phyloP scores from a whole-genome alignment of 2,329 filamentous ascomycete genomes.

The Colletotrichum australisinense region DNA sequence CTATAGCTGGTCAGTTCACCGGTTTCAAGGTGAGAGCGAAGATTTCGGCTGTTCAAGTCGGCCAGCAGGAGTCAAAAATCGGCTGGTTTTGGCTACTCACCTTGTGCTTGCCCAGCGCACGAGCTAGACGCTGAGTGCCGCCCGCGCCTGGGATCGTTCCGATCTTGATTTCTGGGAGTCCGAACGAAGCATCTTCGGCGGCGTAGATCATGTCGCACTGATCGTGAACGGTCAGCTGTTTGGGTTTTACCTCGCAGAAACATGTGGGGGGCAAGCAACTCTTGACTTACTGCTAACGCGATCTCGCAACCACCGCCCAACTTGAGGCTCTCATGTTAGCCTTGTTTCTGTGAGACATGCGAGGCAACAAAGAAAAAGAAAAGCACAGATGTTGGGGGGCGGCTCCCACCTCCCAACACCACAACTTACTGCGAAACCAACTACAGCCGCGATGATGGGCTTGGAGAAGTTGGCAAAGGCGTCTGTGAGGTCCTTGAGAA shows the following conservation, averaged over 20 bases:
- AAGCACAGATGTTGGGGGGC: background rate
- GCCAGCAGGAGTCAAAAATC: conserved; percentile 45
- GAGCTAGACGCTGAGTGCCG: conserved; percentile 53
- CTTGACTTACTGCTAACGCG: conserved; percentile 52
- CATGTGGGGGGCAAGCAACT: background rate
- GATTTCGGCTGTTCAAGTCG: background rate
- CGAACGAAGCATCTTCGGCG: conserved; percentile 49
- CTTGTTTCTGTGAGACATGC: background rate
- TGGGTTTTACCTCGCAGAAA: background rate
- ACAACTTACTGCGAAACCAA: conserved; percentile 60
- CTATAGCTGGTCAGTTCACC: conserved; percentile 36
- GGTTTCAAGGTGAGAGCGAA: conserved; percentile 37
- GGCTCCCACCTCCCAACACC: background rate
- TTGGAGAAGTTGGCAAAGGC: conserved; percentile 53
- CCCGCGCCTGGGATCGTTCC: conserved; percentile 55
- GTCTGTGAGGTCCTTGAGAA: conserved; percentile 53
- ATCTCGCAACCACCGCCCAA: conserved; percentile 64
- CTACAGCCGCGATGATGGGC: conserved; percentile 61
- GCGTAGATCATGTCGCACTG: conserved; percentile 54
- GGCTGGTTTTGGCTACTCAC: conserved; percentile 39
- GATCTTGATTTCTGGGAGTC: conserved; percentile 52
- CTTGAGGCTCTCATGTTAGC: conserved; percentile 36
- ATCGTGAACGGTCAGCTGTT: conserved; percentile 1
- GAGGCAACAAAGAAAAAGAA: background rate
- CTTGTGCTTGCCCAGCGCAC: conserved; percentile 54